A percentile compares a stretch with the other conserved stretches of the same genome.
Evolutionary conservation across 2,329 filamentous ascomycete species (phyloP).

Genomic region (Cadophora sp.): DNA sequence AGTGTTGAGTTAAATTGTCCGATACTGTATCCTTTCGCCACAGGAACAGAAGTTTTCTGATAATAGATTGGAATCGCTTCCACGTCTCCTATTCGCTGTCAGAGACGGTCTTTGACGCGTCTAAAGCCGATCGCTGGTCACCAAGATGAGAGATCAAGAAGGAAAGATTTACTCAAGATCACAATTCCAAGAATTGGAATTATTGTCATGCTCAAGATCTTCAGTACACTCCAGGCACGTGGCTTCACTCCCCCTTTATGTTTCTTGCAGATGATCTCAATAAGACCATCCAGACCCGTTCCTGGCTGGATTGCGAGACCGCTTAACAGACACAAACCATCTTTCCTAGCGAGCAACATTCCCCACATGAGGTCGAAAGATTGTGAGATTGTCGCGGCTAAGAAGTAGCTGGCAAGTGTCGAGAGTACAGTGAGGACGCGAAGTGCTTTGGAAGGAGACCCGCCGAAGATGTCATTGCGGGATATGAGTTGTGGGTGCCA

Average conservation of each 20-base stretch:
- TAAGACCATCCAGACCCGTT: slow-evolving; percentile 4
- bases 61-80: slow-evolving; percentile 1
- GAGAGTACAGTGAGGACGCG: not conserved
- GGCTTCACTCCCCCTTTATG: not conserved
- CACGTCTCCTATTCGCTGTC: not conserved
- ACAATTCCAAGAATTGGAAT: slow-evolving; percentile 14
- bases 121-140: not conserved
- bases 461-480: not conserved
- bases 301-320: slow-evolving; percentile 10
- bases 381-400: slow-evolving; percentile 9
- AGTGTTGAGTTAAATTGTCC: not conserved
- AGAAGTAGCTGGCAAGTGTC: not conserved
- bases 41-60: not conserved
- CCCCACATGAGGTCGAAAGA: slow-evolving; percentile 9
- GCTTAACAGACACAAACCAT: not conserved
- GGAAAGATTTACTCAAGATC: slow-evolving; percentile 1
- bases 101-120: not conserved
- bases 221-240: slow-evolving; percentile 12
- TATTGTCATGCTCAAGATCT: not conserved
- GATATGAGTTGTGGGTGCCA: slow-evolving; percentile 9
- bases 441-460: slow-evolving; percentile 7
- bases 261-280: slow-evolving; percentile 2
- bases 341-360: not conserved
- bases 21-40: slow-evolving; percentile 9
- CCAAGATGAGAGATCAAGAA: too few relatives aligned